Percentiles rank a stretch among this genome's conserved stretches.
phyloP scores from a whole-genome alignment of 306 rosid species.

The Medicago ruthenica region DNA sequence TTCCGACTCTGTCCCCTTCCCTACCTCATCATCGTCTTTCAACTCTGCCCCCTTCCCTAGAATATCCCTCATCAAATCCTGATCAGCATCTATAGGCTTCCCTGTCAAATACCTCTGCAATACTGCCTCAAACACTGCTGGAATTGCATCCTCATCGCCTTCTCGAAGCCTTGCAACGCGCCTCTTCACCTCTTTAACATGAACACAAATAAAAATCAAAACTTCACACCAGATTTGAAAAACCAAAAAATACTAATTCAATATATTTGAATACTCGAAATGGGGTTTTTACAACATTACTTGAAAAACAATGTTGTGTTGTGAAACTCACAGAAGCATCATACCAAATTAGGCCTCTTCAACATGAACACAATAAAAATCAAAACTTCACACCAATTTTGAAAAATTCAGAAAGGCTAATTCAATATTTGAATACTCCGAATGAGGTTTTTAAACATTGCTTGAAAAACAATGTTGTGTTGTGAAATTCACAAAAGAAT shows the following conservation, averaged over 20 bases:
- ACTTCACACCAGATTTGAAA: neutral
- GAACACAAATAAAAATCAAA: neutral
- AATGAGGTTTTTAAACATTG: neutral
- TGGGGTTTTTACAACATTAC: neutral
- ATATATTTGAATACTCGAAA: neutral
- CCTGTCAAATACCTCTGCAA: slow-evolving; percentile 65
- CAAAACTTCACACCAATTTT: neutral
- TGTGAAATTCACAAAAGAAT: neutral
- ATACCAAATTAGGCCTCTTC: neutral
- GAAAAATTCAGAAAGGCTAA: neutral
- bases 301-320: neutral
- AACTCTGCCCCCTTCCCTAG: slow-evolving; percentile 45
- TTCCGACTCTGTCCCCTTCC: slow-evolving; percentile 39
- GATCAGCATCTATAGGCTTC: slow-evolving; percentile 60
- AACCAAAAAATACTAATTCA: neutral
- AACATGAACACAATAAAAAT: neutral
- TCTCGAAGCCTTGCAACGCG: slow-evolving; percentile 58
- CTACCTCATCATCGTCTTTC: slow-evolving; percentile 32
- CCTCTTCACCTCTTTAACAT: slow-evolving; percentile 63
- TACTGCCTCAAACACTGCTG: slow-evolving; percentile 73
- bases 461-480: neutral
- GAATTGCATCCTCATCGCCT: slow-evolving; percentile 69
- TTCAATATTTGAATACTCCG: neutral
- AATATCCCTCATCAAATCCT: slow-evolving; percentile 64
- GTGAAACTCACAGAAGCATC: neutral